Base-by-base conservation (phyloP, 805 yeast species). In the Scheffersomyces coipomensis region DNA sequence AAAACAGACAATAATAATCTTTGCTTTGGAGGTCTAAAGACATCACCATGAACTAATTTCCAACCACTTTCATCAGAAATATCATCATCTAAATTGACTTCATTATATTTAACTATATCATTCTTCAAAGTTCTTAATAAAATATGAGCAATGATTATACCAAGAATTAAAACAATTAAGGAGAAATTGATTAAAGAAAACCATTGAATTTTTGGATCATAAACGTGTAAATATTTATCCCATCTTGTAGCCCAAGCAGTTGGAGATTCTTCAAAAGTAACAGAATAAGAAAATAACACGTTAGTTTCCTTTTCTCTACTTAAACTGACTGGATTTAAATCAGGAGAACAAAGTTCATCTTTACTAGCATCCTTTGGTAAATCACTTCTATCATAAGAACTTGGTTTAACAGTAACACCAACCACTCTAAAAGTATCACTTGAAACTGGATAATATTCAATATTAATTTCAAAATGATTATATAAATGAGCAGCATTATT, bases 161-260 rank as follows among this genome's bases (percentile, higher is more conserved):
- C 84, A 46, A 93, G 71, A 48, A 86, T 77, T 8, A 87, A 45
- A 6, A 89, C 97, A 52, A 91, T 79, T 39, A 90, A 61, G 3
- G 95, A 81, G 46, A 95, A 88, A 66, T 89, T 89, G 49, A 89
- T 68, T 52, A 93, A 77, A 2, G 97, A 88, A 54, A 89, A 87
- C 97, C 98, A 91, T 67, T 93, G 97, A 51, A 93, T 86, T 57
- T 85, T 84, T 41, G 97, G 95, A 57, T 88, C 96, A 59, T 83
- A 85, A 18, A 86, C 93, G 52, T 88, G 95, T 54, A 93, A 72
- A 60, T 93, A 93, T 63, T 88, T 88, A 63, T 93, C 99, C 99
- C 99, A 93, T 68, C 99, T 82, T 2, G 98, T 91, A 24, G 97
- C 98, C 98, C 98, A 93, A 3, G 81, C 79, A 2, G 93, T 86